Evolutionary conservation across 805 yeast genomes (phyloP).

Genomic region (Cyberlindnera mississippiensis): DNA sequence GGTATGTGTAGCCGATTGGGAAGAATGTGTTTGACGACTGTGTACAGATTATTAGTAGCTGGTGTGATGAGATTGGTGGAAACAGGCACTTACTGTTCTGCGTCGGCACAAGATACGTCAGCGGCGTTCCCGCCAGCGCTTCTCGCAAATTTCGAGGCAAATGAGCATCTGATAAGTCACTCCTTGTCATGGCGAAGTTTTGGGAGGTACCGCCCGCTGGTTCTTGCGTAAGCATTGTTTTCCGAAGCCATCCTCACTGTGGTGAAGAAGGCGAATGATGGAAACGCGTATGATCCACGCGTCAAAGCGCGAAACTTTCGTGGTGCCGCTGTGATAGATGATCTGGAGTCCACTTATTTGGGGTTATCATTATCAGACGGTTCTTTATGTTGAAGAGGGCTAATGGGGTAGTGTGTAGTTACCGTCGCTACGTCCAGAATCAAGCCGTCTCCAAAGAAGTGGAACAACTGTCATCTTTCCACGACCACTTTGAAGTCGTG

Average conservation of each 20-base stretch:
- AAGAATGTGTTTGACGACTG: slow-evolving; percentile 9
- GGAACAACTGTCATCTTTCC: neutral
- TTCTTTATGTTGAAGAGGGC: no score
- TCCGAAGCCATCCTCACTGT: no score
- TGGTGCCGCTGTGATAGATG: no score
- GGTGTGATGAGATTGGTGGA: neutral
- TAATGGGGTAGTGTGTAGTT: no score
- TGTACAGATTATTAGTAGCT: slow-evolving; percentile 7
- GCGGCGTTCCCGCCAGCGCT: slow-evolving; percentile 33
- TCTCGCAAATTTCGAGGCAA: slow-evolving; percentile 25
- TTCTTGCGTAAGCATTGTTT: no score
- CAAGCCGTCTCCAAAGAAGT: no score
- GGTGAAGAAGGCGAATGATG: no score
- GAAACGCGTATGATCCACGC: no score
- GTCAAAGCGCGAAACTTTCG: no score
- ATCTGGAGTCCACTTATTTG: no score
- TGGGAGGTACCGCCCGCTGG: slow-evolving; percentile 2
- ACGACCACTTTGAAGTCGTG: slow-evolving; percentile 9
- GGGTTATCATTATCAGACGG: no score
- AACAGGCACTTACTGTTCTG: slow-evolving; percentile 33
- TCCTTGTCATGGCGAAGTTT: neutral
- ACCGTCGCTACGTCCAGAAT: no score
- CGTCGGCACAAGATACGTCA: slow-evolving; percentile 36
- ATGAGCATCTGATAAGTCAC: neutral
- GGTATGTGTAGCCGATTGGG: neutral